Evolutionary conservation across 768 basidiomycete genomes (phyloP), one percentile per base, ranked within the genome.

Genomic region (Tricholoma furcatifolium): DNA sequence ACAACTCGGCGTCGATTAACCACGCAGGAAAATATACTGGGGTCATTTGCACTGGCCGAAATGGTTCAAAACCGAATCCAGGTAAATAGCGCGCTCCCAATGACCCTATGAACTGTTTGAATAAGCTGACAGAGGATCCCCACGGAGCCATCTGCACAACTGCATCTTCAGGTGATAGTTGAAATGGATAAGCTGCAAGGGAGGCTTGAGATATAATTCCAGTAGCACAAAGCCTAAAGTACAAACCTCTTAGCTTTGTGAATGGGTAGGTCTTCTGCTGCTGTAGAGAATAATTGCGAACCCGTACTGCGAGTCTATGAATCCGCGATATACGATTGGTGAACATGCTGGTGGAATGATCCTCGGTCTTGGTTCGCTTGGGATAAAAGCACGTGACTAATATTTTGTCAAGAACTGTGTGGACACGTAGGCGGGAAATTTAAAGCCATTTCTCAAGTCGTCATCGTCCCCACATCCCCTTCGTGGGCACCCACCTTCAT

Each of bases 11-110:
- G 57, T 82, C 80, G 27, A 86, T 65, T 27, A 82, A 69, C 85
- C 85, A 88, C 10, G 73, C 76, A 3, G 85, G 85, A 47, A 84
- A 79, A 61, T 86, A 88, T 2, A 83, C 66, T 6, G 83, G 76
- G 42, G 74, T 67, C 21, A 82, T 71, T 20, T 73, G 75, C 11
- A 67, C 63, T 20, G 84, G 83, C 43, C 60, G 72, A 4, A 77
- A 54, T 44, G 73, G 67, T 38, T 69, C 63, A 55, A 73, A 70
- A 4, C 73, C 73, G 27, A 72, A 62, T 20, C 60, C 62, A 2
- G 76, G 74, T 24, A 82, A 57, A 46, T 65, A 64, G 24, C 69
- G 68, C 15, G 74, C 70, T 35, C 73, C 61, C 1, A 64, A 56
- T 0, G 67, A 76, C 55, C 58, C 63, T 11, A 66, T 32, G 0